Conservation (phyloP, 2,329 filamentous ascomycete genomes). For the Elsinoe arachidis region DNA sequence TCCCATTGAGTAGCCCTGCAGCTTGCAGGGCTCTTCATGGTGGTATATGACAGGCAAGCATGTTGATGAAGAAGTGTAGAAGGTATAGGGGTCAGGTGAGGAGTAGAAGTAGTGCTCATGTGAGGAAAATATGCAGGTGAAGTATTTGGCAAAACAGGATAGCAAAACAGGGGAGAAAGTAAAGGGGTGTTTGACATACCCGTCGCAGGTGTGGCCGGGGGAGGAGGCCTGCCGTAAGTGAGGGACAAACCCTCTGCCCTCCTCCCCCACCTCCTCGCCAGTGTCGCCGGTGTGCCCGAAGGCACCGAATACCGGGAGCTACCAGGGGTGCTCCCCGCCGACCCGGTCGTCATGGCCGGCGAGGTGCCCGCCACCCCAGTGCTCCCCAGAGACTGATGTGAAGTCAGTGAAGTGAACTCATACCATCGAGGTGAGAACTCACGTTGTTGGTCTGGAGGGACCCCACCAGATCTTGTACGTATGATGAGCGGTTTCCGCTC, state of each 20-base stretch:
- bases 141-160: neutral
- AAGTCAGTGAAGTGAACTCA: neutral
- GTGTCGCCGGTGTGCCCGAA: neutral
- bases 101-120: neutral
- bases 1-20: neutral
- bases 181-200: neutral
- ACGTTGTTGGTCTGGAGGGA: neutral
- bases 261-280: neutral
- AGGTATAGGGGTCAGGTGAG: neutral
- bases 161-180: neutral
- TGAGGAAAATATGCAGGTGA: neutral
- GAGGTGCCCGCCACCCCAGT: neutral
- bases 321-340: constrained; percentile 3
- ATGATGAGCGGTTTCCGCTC: constrained; percentile 2
- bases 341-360: neutral
- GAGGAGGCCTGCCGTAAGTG: neutral
- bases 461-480: neutral
- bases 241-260: neutral
- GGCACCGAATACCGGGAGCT: neutral
- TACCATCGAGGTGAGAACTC: neutral
- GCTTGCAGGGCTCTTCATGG: neutral
- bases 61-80: neutral
- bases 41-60: neutral
- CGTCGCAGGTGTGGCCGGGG: neutral
- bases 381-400: neutral